Evolutionary conservation across 371 early-diverging fungal species (phyloP), one percentile per base, ranked within the genome.

Genomic region (Haplosporangium sp.): DNA sequence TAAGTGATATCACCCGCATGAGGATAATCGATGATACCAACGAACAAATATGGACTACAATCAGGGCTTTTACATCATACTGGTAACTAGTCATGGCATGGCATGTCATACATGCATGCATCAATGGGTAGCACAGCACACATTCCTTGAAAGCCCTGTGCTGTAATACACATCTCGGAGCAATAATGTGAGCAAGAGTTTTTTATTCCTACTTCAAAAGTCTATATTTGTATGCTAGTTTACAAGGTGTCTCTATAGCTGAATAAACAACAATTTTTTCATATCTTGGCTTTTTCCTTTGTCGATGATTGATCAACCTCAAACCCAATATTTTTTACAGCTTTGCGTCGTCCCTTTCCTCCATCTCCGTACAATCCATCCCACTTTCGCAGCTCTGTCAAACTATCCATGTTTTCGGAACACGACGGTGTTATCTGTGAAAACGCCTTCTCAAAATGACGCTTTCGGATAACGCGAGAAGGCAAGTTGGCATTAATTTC

Each of bases 361-460:
- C 94, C 94, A 77, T 96, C 96, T 20, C 97, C 97, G 83, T 91
- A 96, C 78, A 88, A 76, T 56, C 86, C 86, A 77, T 96, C 94
- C 97, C 97, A 96, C 86, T 96, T 96, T 57, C 93, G 86, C 69
- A 96, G 86, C 82, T 94, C 96, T 9, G 91, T 84, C 64, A 97
- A 76, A 52, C 93, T 90, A 65, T 90, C 90, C 95, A 93, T 95
- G 63, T 95, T 94, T 72, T 97, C 96, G 9, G 94, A 93, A 38
- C 92, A 89, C 61, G 94, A 94, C 0, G 97, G 93, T 50, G 95
- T 90, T 8, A 96, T 91, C 82, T 95, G 93, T 60, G 88, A 88
- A 48, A 96, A 77, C 5, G 96, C 97, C 19, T 86, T 82, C 37
- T 93, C 93, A 82, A 97, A 95, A 82, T 97, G 96, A 8, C 87